phyloP scores from a whole-genome alignment of 2,329 filamentous ascomycete species.

The Microascus cirrosus region DNA sequence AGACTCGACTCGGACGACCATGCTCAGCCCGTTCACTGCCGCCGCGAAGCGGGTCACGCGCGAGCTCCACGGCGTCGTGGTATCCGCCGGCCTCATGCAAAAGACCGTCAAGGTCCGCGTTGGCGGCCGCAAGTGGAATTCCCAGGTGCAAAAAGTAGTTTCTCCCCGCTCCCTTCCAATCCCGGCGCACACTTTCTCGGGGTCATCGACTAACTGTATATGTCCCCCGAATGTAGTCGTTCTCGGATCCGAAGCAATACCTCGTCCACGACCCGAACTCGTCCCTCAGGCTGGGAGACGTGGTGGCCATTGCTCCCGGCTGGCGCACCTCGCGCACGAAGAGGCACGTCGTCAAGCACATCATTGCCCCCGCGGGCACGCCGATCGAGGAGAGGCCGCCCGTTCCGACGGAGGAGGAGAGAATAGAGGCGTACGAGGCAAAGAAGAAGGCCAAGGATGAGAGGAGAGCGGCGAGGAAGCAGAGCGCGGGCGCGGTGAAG shows the following conservation, averaged over 20 bases:
- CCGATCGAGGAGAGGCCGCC: constrained; percentile 53
- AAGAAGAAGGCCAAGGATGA: constrained; percentile 47
- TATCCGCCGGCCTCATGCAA: constrained; percentile 66
- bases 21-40: constrained; percentile 22
- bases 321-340: constrained; percentile 56
- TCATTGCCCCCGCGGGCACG: constrained; percentile 57
- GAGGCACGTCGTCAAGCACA: constrained; percentile 62
- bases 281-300: constrained; percentile 62
- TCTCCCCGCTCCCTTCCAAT: neutral
- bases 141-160: constrained; percentile 57
- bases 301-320: constrained; percentile 58
- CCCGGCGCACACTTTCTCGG: constrained; percentile 3
- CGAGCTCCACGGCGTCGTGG: constrained; percentile 56
- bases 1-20: constrained; percentile 9
- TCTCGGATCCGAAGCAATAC: constrained; percentile 50
- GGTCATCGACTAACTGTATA: neutral
- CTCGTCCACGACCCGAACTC: constrained; percentile 71
- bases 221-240: constrained; percentile 25
- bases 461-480: constrained; percentile 27
- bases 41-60: constrained; percentile 32
- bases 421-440: constrained; percentile 39
- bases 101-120: constrained; percentile 72
- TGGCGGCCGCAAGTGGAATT: constrained; percentile 61
- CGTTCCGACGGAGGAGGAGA: constrained; percentile 53
- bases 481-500: neutral